Evolutionary conservation across 1,139 yeast genomes (phyloP).

Genomic region (Geotrichum reessii): DNA sequence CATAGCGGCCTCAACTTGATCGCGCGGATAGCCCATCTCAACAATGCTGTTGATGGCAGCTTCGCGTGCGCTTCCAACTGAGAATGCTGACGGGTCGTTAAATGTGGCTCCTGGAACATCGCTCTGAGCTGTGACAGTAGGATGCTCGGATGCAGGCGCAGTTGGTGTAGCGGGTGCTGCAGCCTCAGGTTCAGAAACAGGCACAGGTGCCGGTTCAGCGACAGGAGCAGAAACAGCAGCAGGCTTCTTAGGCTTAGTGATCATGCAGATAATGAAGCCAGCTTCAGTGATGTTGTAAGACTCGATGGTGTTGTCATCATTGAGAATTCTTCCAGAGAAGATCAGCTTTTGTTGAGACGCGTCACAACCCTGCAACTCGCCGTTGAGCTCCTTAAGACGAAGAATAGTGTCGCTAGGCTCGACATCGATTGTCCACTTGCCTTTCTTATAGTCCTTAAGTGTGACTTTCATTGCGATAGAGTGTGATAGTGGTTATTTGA

Average conservation of each 20-base stretch:
- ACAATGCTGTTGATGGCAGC: slow-evolving; percentile 70
- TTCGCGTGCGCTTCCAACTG: slow-evolving; percentile 62
- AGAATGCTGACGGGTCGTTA: slow-evolving; percentile 38
- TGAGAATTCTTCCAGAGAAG: slow-evolving; percentile 85
- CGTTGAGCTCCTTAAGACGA: slow-evolving; percentile 68
- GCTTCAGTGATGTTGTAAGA: slow-evolving; percentile 71
- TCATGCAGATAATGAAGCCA: slow-evolving; percentile 90
- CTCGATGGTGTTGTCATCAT: slow-evolving; percentile 71
- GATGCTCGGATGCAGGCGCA: slow-evolving; percentile 30
- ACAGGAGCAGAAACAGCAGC: slow-evolving; percentile 29
- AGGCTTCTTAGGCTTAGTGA: slow-evolving; percentile 44
- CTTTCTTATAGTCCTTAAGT: slow-evolving; percentile 89
- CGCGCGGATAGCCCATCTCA: slow-evolving; percentile 94
- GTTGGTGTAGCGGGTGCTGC: slow-evolving; percentile 26
- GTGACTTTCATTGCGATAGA: slow-evolving; percentile 60
- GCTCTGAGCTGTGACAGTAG: slow-evolving; percentile 28
- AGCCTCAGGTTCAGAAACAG: slow-evolving; percentile 28
- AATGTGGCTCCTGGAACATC: slow-evolving; percentile 21
- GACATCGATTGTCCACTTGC: slow-evolving; percentile 73
- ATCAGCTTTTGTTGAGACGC: slow-evolving; percentile 78
- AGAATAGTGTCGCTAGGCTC: slow-evolving; percentile 61
- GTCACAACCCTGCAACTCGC: slow-evolving; percentile 62
- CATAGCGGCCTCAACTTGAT: slow-evolving; percentile 82
- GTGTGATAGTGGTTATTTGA: background rate
- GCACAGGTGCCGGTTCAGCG: slow-evolving; percentile 23